Conservation (phyloP, 768 basidiomycete genomes). For the Serendipita sp. region DNA sequence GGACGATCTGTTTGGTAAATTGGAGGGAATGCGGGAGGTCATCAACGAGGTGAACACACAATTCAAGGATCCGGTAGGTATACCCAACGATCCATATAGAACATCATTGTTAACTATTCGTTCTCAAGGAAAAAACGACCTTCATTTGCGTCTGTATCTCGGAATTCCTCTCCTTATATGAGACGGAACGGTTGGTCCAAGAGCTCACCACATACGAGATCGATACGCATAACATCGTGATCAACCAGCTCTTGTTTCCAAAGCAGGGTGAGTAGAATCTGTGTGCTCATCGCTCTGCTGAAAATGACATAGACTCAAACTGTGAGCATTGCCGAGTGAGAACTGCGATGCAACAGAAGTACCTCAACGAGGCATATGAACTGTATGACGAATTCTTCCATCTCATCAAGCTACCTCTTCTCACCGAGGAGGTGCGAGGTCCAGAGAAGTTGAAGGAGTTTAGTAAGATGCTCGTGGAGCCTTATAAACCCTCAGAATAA, state of each 20-base stretch:
- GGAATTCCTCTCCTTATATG: conserved; percentile 94
- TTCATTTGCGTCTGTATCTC: conserved; percentile 99
- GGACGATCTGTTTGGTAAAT: conserved; percentile 97
- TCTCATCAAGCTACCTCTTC: conserved; percentile 79
- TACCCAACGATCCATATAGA: not conserved
- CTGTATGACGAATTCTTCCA: conserved; percentile 98
- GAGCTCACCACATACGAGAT: conserved; percentile 90
- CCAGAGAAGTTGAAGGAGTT: conserved; percentile 87
- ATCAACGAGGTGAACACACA: conserved; percentile 99
- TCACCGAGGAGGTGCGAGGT: conserved; percentile 94
- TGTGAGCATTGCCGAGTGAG: conserved; percentile 93
- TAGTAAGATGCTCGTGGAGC: conserved; percentile 78
- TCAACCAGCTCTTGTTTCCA: conserved; percentile 93
- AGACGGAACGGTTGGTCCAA: conserved; percentile 96
- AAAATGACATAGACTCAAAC: conserved; percentile 46
- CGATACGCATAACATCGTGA: conserved; percentile 97
- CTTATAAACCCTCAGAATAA: conserved; percentile 39
- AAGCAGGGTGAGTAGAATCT: conserved; percentile 50
- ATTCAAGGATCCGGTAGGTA: conserved; percentile 90
- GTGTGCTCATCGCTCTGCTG: not conserved
- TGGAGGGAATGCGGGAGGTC: conserved; percentile 90
- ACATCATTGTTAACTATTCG: not conserved
- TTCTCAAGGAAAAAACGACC: conserved; percentile 80
- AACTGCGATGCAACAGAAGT: conserved; percentile 97
- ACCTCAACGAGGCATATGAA: conserved; percentile 89